Percentiles rank a stretch among this genome's conserved stretches.
Evolutionary conservation across 2,329 filamentous ascomycete species (phyloP).

Genomic region (Colletotrichum coccodes): DNA sequence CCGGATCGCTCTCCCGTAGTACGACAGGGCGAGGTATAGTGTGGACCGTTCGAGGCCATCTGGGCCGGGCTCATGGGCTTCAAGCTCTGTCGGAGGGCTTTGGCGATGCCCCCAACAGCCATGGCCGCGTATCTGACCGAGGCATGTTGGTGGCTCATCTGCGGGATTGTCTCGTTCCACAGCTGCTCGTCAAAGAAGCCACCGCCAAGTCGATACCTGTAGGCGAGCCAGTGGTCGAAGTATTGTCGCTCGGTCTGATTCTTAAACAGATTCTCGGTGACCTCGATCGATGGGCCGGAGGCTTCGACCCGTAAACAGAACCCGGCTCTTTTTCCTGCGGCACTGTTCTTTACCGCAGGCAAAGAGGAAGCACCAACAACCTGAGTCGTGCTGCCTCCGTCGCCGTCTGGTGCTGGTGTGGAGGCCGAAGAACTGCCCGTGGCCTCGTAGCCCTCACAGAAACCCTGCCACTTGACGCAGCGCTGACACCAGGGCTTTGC

Average conservation of each 20-base stretch:
- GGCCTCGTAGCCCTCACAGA: constrained; percentile 44
- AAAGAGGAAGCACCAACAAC: not conserved
- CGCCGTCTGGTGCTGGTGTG: not conserved
- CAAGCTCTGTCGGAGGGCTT: constrained; percentile 29
- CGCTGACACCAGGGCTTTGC: constrained; percentile 45
- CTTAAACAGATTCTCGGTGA: constrained; percentile 21
- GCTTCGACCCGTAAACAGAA: not conserved
- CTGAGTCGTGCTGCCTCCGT: not conserved
- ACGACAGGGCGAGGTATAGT: constrained; percentile 45
- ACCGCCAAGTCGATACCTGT: constrained; percentile 38
- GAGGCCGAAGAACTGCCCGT: not conserved
- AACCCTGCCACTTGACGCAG: constrained; percentile 48
- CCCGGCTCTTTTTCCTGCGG: not conserved
- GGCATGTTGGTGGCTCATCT: constrained; percentile 43
- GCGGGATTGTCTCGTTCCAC: constrained; percentile 48
- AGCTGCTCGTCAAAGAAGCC: constrained; percentile 44
- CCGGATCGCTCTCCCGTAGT: constrained; percentile 45
- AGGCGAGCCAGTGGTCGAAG: constrained; percentile 39
- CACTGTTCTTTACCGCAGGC: not conserved
- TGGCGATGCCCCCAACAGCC: constrained; percentile 47
- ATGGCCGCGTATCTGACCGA: constrained; percentile 49
- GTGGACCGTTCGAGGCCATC: constrained; percentile 26
- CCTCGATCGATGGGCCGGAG: not conserved
- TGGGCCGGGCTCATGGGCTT: constrained; percentile 15
- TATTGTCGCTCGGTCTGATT: constrained; percentile 38